Percentiles rank a stretch among this genome's conserved stretches.
phyloP scores from a whole-genome alignment of 768 basidiomycete genomes.

The Russula sp. region DNA sequence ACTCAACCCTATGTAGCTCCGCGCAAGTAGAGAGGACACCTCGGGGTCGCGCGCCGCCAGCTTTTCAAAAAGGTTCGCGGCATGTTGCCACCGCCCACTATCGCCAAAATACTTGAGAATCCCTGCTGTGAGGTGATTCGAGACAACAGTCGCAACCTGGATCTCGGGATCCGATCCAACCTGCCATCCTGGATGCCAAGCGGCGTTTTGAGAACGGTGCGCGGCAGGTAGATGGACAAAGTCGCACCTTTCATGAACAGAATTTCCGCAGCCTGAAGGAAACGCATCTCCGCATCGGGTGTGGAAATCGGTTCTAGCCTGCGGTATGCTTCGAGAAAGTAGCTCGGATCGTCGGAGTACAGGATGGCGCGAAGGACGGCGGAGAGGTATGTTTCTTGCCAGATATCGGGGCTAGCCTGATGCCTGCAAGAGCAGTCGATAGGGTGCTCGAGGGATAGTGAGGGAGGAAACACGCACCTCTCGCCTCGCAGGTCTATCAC shows the following conservation, averaged over 20 bases:
- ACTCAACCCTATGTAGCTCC: conserved; percentile 97
- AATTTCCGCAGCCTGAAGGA: conserved; percentile 84
- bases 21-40: conserved; percentile 79
- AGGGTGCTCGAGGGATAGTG: background rate
- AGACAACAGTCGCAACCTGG: conserved; percentile 93
- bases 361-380: conserved; percentile 86
- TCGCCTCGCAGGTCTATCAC: conserved; percentile 93
- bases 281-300: conserved; percentile 82
- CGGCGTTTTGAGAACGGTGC: background rate
- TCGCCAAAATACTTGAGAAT: conserved; percentile 97
- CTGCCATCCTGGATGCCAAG: conserved; percentile 72
- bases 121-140: conserved; percentile 92
- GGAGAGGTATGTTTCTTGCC: conserved; percentile 97
- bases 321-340: conserved; percentile 88
- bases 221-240: background rate
- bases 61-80: conserved; percentile 93
- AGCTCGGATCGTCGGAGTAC: conserved; percentile 92
- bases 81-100: conserved; percentile 77
- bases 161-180: conserved; percentile 98
- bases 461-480: conserved; percentile 46
- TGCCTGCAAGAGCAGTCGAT: conserved; percentile 44
- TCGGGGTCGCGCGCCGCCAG: conserved; percentile 82
- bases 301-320: conserved; percentile 93
- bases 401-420: conserved; percentile 85
- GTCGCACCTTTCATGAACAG: conserved; percentile 75